Conservation (phyloP, 306 rosid species). For the Adenanthera pavonina region DNA sequence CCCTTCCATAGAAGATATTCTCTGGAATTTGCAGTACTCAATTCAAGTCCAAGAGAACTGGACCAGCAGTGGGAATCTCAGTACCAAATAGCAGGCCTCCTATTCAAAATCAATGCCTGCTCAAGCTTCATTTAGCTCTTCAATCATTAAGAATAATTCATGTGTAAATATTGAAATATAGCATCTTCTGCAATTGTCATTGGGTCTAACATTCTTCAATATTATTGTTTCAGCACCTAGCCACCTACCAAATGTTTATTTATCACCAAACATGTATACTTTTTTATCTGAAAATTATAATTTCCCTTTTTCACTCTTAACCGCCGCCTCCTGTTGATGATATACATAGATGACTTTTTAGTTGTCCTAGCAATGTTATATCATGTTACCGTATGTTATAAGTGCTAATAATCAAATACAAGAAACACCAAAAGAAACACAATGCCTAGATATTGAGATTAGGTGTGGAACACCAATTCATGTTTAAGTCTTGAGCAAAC, state of each 20-base stretch:
- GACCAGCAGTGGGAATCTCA: constrained; percentile 94
- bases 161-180: constrained; percentile 35
- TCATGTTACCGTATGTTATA: too few species aligned
- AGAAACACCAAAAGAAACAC: constrained; percentile 31
- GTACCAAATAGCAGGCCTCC: constrained; percentile 46
- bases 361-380: not conserved
- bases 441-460: constrained; percentile 16
- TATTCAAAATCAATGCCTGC: constrained; percentile 21
- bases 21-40: constrained; percentile 92
- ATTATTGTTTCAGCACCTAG: not conserved
- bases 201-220: constrained; percentile 26
- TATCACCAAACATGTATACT: not conserved
- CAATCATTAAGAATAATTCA: constrained; percentile 38
- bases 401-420: not conserved
- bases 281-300: not conserved
- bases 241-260: not conserved
- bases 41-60: constrained; percentile 96
- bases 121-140: constrained; percentile 28
- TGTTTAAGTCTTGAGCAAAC: constrained; percentile 57
- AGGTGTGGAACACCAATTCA: constrained; percentile 21
- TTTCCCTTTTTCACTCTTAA: not conserved
- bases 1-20: constrained; percentile 89
- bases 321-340: not conserved
- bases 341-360: not conserved
- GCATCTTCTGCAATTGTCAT: constrained; percentile 14